phyloP scores from a whole-genome alignment of 129 eudicot species.

The Kitagawia praeruptora region DNA sequence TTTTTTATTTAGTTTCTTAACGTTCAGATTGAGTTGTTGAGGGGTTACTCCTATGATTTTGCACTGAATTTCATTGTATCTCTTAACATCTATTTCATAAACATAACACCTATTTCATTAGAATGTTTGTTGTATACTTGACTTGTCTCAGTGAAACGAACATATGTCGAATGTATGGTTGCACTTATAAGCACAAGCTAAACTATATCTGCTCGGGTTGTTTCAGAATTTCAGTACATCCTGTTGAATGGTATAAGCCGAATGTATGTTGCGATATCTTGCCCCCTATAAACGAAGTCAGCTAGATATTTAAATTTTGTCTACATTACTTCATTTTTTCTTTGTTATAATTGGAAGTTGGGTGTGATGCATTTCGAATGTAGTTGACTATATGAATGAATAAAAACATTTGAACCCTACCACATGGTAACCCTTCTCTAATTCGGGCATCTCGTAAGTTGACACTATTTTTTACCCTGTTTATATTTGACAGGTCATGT shows the following conservation, averaged over 20 bases:
- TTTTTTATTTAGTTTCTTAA: no score
- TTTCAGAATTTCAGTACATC: neutral
- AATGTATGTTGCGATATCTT: neutral
- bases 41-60: no score
- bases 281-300: neutral
- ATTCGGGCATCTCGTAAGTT: neutral
- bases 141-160: no score
- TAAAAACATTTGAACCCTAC: neutral
- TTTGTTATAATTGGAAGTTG: neutral
- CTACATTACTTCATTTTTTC: neutral
- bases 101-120: no score
- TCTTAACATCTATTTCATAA: no score
- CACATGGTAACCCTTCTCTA: neutral
- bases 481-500: neutral
- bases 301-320: neutral
- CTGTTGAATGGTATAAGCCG: neutral
- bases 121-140: neutral
- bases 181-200: neutral
- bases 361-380: neutral
- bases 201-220: neutral
- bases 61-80: no score
- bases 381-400: neutral
- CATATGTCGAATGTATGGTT: no score
- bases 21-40: no score
- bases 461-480: neutral